phyloP scores from a whole-genome alignment of 345 rosid genomes.

The Populus ilicifolia region DNA sequence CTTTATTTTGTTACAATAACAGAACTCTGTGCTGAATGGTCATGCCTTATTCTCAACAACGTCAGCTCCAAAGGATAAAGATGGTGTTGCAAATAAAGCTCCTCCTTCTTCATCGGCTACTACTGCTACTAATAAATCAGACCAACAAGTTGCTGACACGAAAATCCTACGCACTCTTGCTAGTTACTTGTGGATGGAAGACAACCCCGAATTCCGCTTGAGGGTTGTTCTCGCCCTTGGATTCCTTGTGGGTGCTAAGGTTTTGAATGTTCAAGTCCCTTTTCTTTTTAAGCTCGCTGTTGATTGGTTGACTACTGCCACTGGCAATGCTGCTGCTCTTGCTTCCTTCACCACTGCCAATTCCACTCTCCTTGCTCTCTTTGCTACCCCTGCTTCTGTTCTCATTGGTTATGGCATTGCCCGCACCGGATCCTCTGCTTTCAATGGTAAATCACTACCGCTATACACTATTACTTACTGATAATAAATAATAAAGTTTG shows the following conservation, averaged over 20 bases:
- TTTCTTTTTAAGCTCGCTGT: slow-evolving; percentile 90
- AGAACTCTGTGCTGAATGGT: slow-evolving; percentile 34
- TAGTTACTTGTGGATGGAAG: slow-evolving; percentile 83
- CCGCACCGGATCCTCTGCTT: slow-evolving; percentile 72
- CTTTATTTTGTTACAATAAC: slow-evolving; percentile 3
- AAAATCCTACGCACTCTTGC: slow-evolving; percentile 78
- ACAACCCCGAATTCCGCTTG: slow-evolving; percentile 70
- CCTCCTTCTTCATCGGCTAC: neutral
- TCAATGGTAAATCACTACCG: slow-evolving; percentile 53
- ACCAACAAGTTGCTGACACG: slow-evolving; percentile 46
- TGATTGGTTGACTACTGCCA: slow-evolving; percentile 73
- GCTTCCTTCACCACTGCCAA: slow-evolving; percentile 57
- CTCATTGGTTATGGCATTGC: slow-evolving; percentile 94
- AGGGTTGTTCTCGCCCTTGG: slow-evolving; percentile 80
- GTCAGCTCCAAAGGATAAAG: slow-evolving; percentile 19
- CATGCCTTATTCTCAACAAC: slow-evolving; percentile 43
- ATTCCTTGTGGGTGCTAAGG: slow-evolving; percentile 86
- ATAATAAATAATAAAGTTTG: neutral
- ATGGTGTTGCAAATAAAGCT: slow-evolving; percentile 19
- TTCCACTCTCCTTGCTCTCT: slow-evolving; percentile 53
- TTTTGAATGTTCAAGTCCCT: slow-evolving; percentile 89
- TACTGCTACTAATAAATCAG: neutral
- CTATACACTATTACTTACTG: neutral
- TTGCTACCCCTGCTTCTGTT: slow-evolving; percentile 84
- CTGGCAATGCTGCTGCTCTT: slow-evolving; percentile 48